Conservation (phyloP, 1,284 basidiomycete species). For the Ustilago bromivora region DNA sequence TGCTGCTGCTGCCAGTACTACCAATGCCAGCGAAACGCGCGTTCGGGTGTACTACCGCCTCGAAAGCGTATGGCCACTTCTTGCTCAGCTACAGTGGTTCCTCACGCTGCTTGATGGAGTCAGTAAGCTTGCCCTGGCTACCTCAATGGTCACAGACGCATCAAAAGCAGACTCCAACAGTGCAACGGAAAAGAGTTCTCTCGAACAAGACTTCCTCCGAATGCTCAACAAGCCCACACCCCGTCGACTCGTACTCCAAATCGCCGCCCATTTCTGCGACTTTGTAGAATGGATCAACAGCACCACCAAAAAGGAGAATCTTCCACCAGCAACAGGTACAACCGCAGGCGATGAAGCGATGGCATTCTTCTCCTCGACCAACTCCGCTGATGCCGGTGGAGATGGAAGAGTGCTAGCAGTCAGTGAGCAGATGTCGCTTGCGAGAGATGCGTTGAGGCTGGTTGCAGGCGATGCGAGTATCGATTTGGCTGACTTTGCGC, state of each 20-base stretch:
- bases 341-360: constrained; percentile 13
- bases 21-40: constrained; percentile 10
- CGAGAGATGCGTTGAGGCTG: constrained; percentile 29
- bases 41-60: constrained; percentile 45
- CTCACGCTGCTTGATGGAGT: constrained; percentile 35
- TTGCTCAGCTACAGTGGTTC: constrained; percentile 50
- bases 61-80: constrained; percentile 43
- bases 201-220: constrained; percentile 27
- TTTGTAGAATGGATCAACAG: constrained; percentile 40
- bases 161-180: background rate
- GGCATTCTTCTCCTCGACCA: constrained; percentile 20
- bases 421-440: constrained; percentile 48
- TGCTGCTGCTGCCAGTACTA: background rate
- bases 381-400: background rate
- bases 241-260: constrained; percentile 34
- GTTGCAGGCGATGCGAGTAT: constrained; percentile 22
- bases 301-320: constrained; percentile 35
- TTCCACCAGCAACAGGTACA: constrained; percentile 25
- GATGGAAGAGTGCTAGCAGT: constrained; percentile 32
- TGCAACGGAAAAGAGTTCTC: background rate
- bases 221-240: constrained; percentile 45
- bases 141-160: constrained; percentile 1
- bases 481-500: constrained; percentile 33
- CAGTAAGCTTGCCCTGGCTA: constrained; percentile 28
- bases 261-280: constrained; percentile 39